phyloP scores from a whole-genome alignment of 2,329 filamentous ascomycete genomes.

The Fusarium oligoseptatum region DNA sequence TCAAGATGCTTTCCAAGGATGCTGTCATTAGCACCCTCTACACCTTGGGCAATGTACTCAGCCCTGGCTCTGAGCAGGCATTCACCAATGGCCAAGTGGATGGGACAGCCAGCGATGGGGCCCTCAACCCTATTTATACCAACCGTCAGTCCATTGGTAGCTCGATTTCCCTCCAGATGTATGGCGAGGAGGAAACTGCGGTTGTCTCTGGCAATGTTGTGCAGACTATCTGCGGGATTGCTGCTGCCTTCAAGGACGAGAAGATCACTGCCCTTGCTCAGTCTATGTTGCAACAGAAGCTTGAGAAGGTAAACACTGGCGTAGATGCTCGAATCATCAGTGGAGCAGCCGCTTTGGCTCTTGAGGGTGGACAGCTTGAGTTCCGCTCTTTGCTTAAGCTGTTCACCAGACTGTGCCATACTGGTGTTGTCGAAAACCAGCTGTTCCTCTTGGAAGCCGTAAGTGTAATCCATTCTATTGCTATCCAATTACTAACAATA shows the following conservation, averaged over 20 bases:
- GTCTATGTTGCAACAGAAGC: constrained; percentile 96
- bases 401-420: constrained; percentile 80
- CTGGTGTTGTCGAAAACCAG: constrained; percentile 79
- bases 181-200: constrained; percentile 82
- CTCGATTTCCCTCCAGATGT: constrained; percentile 81
- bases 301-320: constrained; percentile 82
- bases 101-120: constrained; percentile 56
- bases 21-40: constrained; percentile 95
- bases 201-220: constrained; percentile 88
- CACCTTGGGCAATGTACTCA: constrained; percentile 94
- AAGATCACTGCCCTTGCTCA: constrained; percentile 95
- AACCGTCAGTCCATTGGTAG: constrained; percentile 76
- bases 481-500: constrained; percentile 26
- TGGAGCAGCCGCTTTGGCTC: constrained; percentile 82
- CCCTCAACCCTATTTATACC: constrained; percentile 61
- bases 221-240: constrained; percentile 94
- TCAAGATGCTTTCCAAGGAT: constrained; percentile 89
- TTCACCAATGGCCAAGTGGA: constrained; percentile 66
- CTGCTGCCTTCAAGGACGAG: constrained; percentile 82
- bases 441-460: constrained; percentile 78
- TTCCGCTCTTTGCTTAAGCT: constrained; percentile 89
- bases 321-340: constrained; percentile 90
- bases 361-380: constrained; percentile 83
- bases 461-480: constrained; percentile 51
- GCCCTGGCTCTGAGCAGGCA: constrained; percentile 72